phyloP scores from a whole-genome alignment of 306 rosid genomes.

The Malus orientalis region DNA sequence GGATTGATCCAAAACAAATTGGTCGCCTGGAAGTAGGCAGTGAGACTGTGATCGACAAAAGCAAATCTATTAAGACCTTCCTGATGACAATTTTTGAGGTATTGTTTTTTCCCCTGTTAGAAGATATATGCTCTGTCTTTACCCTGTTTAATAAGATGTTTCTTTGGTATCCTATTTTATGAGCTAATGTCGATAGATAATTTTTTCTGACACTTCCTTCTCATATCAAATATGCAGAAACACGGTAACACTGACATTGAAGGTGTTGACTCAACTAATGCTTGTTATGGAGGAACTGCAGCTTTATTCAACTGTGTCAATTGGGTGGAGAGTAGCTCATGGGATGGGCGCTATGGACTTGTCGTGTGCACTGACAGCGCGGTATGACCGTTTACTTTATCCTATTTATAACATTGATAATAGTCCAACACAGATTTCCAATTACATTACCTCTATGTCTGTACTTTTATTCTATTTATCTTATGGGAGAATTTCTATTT shows the following conservation, averaged over 20 bases:
- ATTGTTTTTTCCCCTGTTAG: not conserved
- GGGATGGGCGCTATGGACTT: constrained; percentile 99
- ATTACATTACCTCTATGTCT: not conserved
- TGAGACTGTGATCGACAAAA: constrained; percentile 97
- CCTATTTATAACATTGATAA: constrained; percentile 3
- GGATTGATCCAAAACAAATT: constrained; percentile 81
- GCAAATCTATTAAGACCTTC: constrained; percentile 98
- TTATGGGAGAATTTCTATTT: constrained; percentile 19
- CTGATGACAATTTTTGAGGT: constrained; percentile 99
- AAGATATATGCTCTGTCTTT: not conserved
- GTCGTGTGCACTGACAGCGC: constrained; percentile 98
- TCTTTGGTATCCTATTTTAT: not conserved
- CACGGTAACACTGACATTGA: constrained; percentile 85
- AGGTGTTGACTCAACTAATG: constrained; percentile 93
- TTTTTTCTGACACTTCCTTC: not conserved
- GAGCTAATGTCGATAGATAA: not conserved
- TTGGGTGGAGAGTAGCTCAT: constrained; percentile 96
- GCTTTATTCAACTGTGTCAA: constrained; percentile 96
- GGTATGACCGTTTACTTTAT: constrained; percentile 37
- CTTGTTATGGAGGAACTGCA: constrained; percentile 99
- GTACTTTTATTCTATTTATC: not conserved
- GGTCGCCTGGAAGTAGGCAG: constrained; percentile 99
- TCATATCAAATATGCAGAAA: constrained; percentile 49
- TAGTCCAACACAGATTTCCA: not conserved
- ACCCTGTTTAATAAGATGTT: not conserved